Evolutionary conservation across 805 yeast genomes (phyloP).

Genomic region (Saturnispora dispora): DNA sequence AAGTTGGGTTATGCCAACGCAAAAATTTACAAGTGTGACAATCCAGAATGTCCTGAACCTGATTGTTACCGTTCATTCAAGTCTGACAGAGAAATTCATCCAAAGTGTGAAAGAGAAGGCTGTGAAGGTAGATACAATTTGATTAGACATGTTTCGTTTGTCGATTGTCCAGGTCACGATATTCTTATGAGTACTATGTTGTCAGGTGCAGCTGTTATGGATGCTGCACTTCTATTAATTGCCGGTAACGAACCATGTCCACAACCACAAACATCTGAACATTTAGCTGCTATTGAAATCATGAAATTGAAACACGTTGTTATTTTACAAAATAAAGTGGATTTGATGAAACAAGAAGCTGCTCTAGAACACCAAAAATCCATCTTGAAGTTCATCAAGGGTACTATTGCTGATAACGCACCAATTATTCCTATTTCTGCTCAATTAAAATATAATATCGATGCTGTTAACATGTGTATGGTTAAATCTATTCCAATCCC

Average conservation of each 20-base stretch:
- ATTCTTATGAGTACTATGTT: slow-evolving; percentile 99
- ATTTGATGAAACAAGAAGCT: slow-evolving; percentile 93
- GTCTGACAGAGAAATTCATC: slow-evolving; percentile 89
- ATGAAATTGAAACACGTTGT: slow-evolving; percentile 97
- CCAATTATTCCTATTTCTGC: slow-evolving; percentile 99
- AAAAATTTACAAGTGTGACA: slow-evolving; percentile 88
- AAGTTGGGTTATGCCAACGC: slow-evolving; percentile 99
- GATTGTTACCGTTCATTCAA: slow-evolving; percentile 92
- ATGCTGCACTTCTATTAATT: slow-evolving; percentile 89
- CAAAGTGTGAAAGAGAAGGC: slow-evolving; percentile 82
- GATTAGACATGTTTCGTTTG: slow-evolving; percentile 95
- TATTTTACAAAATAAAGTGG: slow-evolving; percentile 95
- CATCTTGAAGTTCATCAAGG: slow-evolving; percentile 84
- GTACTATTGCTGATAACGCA: slow-evolving; percentile 98
- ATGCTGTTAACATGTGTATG: slow-evolving; percentile 95
- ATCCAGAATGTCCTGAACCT: slow-evolving; percentile 81
- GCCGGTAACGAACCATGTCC: slow-evolving; percentile 99
- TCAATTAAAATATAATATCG: slow-evolving; percentile 95
- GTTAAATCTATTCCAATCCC: slow-evolving; percentile 96
- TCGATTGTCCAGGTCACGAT: slow-evolving; percentile 99
- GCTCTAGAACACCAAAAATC: slow-evolving; percentile 95
- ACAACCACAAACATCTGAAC: slow-evolving; percentile 99
- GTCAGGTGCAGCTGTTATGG: slow-evolving; percentile 99
- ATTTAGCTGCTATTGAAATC: slow-evolving; percentile 98
- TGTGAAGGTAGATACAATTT: slow-evolving; percentile 84